Base-by-base conservation (phyloP, 179 eudicot species). In the Silene noctiflora region DNA sequence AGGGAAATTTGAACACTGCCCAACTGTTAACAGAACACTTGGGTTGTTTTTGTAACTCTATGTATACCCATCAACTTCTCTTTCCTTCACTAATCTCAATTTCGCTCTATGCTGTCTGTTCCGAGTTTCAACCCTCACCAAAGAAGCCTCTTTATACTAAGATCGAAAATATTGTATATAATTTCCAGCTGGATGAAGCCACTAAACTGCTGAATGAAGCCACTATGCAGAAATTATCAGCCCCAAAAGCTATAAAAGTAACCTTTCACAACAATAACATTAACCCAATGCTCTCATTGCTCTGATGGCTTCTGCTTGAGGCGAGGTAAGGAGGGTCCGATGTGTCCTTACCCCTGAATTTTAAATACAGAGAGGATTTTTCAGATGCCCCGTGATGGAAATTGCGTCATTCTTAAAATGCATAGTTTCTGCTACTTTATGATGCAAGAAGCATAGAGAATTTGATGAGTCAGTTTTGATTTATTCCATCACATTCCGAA, bases 191-290 rank as follows among this genome's bases (percentile, higher is more conserved):
- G 66, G 9, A 61, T 63, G 31, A 62, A 14, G 55, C 46, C 19
- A 22, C 42, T 55, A 56, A 9, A 56, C 69, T 12, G 31, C 16
- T 63, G 51, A 44, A 44, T 44, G 51, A 44, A 44, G 51, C 51
- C 24, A 63, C 13, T 9, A 74, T 22, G 60, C n/a, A 20, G 8
- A 35, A 55, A 76, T 12, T 60, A 70, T 11, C 33, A 77, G 56
- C 29, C 21, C 14, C 51, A 68, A 70, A 59, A 46, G 17, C 66
- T 21, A 58, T 42, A 55, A 55, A 55, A 17, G 59, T n/a, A 55
- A 55, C 20, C 59, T 17, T 55, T 55, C 59, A 55, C 20, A 17
- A 17, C 20, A 55, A 55, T 17, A 16, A 17, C 20, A 55, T 55
- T 10, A 55, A 55, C 59, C 59, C 6, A n/a, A 13, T 53, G 58